These are phyloP conservation scores for Penicillium sp. DNA, from an alignment of 2,329 filamentous ascomycete genomes.

Conservation along the genomic window DNA sequence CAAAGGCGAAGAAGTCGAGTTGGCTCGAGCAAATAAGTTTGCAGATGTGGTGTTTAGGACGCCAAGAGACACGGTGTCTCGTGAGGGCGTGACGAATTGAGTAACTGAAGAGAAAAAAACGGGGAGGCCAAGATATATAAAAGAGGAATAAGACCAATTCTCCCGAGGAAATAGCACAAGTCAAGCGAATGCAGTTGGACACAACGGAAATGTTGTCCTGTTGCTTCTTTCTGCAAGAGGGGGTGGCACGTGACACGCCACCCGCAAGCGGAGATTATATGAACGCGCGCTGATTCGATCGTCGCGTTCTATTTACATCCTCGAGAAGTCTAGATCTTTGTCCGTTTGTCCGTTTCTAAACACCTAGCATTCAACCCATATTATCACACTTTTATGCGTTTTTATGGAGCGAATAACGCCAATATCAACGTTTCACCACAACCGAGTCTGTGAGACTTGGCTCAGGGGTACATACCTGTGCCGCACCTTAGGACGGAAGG, in stretches of 20 bases:
- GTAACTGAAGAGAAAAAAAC: background rate
- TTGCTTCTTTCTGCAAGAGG: background rate
- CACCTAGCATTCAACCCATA: background rate
- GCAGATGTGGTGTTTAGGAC: background rate
- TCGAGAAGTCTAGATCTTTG: background rate
- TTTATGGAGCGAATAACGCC: background rate
- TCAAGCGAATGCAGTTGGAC: background rate
- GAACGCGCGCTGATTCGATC: background rate
- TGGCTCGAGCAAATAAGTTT: background rate
- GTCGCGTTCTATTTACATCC: background rate
- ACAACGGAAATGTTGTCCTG: background rate
- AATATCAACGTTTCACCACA: too few species aligned
- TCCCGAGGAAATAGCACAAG: background rate
- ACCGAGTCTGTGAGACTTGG: too few species aligned
- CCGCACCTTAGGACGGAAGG: too few species aligned
- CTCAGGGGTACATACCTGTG: too few species aligned
- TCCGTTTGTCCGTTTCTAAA: background rate
- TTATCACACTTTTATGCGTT: background rate
- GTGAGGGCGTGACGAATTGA: background rate
- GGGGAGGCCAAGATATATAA: background rate
- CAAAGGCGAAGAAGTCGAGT: background rate
- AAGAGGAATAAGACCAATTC: background rate
- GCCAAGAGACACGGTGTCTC: background rate
- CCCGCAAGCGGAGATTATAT: conserved; percentile 2
- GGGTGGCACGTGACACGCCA: conserved; percentile 1